phyloP scores from a whole-genome alignment of 73 alveolate genomes.

The Urostyla sp. region DNA sequence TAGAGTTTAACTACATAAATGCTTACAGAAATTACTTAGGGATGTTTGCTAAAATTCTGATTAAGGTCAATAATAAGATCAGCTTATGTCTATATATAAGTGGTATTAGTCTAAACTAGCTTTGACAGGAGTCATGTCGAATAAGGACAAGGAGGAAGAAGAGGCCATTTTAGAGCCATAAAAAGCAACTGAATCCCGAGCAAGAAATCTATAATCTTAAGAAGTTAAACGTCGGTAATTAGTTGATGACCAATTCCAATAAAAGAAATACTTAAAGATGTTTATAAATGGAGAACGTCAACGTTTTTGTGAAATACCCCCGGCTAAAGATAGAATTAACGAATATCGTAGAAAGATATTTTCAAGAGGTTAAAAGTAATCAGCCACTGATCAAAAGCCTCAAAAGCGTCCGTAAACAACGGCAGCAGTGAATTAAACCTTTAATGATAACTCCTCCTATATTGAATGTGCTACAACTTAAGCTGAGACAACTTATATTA shows the following conservation, averaged over 20 bases:
- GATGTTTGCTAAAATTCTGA: neutral
- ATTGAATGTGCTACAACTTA: neutral
- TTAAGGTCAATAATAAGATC: no score
- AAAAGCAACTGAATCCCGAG: no score
- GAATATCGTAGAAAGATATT: neutral
- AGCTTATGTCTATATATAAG: neutral
- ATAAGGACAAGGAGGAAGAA: neutral
- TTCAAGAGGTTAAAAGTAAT: no score
- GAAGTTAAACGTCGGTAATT: neutral
- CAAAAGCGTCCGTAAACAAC: neutral
- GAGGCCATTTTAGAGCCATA: neutral
- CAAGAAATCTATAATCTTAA: no score
- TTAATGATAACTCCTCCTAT: neutral
- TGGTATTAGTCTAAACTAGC: neutral
- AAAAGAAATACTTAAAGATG: neutral
- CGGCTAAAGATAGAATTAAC: neutral
- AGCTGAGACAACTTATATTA: neutral
- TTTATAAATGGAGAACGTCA: neutral
- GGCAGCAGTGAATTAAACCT: neutral
- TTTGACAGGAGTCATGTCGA: neutral
- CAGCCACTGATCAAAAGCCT: no score
- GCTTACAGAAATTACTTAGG: neutral
- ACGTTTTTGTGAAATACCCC: neutral
- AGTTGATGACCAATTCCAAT: neutral
- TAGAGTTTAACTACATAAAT: neutral